Evolutionary conservation across 805 yeast genomes (phyloP), one percentile per base, ranked within the genome.

Genomic region (Blastobotrys attinorum): DNA sequence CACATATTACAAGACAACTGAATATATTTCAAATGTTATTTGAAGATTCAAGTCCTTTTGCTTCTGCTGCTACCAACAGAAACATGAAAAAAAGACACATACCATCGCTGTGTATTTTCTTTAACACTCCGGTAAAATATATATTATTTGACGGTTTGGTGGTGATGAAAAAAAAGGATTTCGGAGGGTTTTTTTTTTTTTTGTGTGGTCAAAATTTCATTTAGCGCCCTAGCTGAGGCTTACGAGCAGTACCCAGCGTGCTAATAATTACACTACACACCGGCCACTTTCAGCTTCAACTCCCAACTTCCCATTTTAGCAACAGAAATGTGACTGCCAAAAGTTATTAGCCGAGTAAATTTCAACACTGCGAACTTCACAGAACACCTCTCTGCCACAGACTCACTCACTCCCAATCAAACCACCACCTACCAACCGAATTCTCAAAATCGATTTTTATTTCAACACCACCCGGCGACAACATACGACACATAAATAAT

Each of bases 401-500:
- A 31, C 35, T 31, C 35, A 31, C 35, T 15, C 15, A 7, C 7
- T 16, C 7, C 35, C 18, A 16, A 13, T 20, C 36, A 32, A 15
- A 31, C 15, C 15, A 32, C 18, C 15, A 21, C 15, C 39, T 13
- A 22, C 29, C 39, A 18, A 18, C 16, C 42, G 45, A 33, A 29
- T 17, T 27, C 47, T 25, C 39, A 20, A n/a, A 40, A 42, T 15
- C 23, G 36, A 41, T 15, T 44, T 32, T 39, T 37, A 8, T 21
- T 17, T 16, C 50, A 45, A 32, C 48, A 43, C 31, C 40, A 42
- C n/a, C n/a, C n/a, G n/a, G n/a, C 34, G 37, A 33, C 13, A n/a
- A n/a, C n/a, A n/a, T n/a, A n/a, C n/a, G n/a, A n/a, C n/a, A n/a
- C n/a, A 31, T 23, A 17, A 22, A 51, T 65, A 76, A 92, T 92